Conservation (phyloP, 1,284 basidiomycete genomes). For the Tilletiaria anomala region DNA sequence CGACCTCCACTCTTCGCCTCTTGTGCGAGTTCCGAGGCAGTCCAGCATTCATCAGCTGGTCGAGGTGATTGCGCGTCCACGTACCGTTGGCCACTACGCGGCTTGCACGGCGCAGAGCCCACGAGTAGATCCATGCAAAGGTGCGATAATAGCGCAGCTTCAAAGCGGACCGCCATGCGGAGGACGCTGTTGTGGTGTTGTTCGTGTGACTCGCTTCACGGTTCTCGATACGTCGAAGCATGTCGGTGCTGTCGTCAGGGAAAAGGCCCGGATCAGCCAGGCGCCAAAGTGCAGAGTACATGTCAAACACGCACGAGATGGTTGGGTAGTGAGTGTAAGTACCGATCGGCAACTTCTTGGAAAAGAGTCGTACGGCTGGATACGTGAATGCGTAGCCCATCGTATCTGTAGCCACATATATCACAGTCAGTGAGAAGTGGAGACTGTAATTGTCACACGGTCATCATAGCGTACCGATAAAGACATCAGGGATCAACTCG, state of each 20-base stretch:
- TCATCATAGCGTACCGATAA: slow-evolving; percentile 53
- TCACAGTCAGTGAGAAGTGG: not conserved
- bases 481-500: slow-evolving; percentile 66
- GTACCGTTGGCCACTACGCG: slow-evolving; percentile 78
- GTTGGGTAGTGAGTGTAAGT: slow-evolving; percentile 95
- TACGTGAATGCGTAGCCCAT: slow-evolving; percentile 97
- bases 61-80: slow-evolving; percentile 80
- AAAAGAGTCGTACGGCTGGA: slow-evolving; percentile 55
- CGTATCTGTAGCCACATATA: slow-evolving; percentile 51
- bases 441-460: not conserved
- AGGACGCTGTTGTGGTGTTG: slow-evolving; percentile 46
- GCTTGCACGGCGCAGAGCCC: slow-evolving; percentile 58
- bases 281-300: not conserved
- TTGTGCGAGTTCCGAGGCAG: not conserved
- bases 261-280: not conserved
- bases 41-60: slow-evolving; percentile 43
- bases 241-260: slow-evolving; percentile 51
- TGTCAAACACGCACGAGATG: slow-evolving; percentile 44
- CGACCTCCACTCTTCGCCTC: slow-evolving; percentile 42
- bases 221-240: slow-evolving; percentile 67
- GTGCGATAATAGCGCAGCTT: slow-evolving; percentile 79
- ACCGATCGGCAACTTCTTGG: slow-evolving; percentile 55
- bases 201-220: slow-evolving; percentile 54
- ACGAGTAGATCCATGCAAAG: slow-evolving; percentile 69
- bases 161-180: slow-evolving; percentile 48